Base-by-base conservation (phyloP, 768 basidiomycete species). In the Suillus variegatus region DNA sequence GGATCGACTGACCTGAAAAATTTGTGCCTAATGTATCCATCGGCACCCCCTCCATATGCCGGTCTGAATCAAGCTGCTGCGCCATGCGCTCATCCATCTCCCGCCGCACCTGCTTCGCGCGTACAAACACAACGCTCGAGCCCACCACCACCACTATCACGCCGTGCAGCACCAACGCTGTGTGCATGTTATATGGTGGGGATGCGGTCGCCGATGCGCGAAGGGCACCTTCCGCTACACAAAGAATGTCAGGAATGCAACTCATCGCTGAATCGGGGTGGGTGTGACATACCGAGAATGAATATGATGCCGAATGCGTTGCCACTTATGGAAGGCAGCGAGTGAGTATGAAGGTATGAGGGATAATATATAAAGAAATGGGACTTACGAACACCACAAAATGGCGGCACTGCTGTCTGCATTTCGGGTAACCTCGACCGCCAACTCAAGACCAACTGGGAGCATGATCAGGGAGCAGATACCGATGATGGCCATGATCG, bases 391-490 rank as follows among this genome's bases (percentile, higher is more conserved):
- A 76, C 88, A 88, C 92, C 93, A 95, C 28, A 94, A 71, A 35
- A 93, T 73, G 0, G 92, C 89, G 0, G 92, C 84, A 65, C 91
- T 93, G 1, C 85, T 87, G 64, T 93, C 91, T 1, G 92, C 85
- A 71, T 92, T 93, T 64, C 91, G 82, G 8, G 93, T 93, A 25
- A 94, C 73, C 74, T 95, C 94, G 46, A 88, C 90, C 16, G 85
- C 89, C 25, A 95, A 84, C 72, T 95, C 93, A 64, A 95, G 78
- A 1, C 81, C 87, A 38, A 94, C 82, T 2, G 93, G 92, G 2
- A 95, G 82, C 78, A 95, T 83, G 3, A 87, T 84, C 64, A 95
- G 67, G 3, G 88, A 87, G 56, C 82, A 76, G 16, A 85, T 77
- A 18, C 94, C 94, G 40, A 94, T 83, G 40, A 94, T 72, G 4